Evolutionary conservation across 495 filamentous ascomycete genomes (phyloP), one percentile per base, ranked within the genome.

Genomic region (Clavariopsis aquatica): DNA sequence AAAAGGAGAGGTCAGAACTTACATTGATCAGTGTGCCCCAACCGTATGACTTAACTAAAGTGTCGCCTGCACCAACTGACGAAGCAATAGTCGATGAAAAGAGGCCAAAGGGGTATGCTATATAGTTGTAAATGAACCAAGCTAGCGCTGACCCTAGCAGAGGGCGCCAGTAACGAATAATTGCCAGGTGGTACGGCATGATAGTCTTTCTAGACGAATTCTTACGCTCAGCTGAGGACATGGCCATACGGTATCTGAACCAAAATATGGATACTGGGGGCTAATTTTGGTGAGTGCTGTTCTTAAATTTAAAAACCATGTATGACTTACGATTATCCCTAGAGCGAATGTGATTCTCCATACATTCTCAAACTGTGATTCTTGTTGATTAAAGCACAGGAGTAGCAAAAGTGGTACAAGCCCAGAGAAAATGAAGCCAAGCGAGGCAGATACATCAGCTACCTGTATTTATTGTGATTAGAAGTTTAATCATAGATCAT

Each of bases 81-180:
- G 59, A 68, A 54, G 77, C 72, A 19, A 79, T 77, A 0, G 76
- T 78, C 3, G 76, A 74, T 19, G 73, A 73, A 46, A 77, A 77
- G 12, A 77, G 69, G 0, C 74, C 73, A 45, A 78, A 77, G 0
- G 77, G 77, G 57, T 75, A 76, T 0, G 75, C 69, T 26, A 79
- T 75, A 52, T 74, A 80, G 55, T 80, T 74, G 59, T 79, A 80
- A 58, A 76, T 73, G 62, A 80, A 80, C 77, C 77, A 79, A 0
- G 73, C 69, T 1, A 69, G 63, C 41, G 69, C 73, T 12, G 69
- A 70, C 15, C 75, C 77, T 0, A 79, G 60, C 60, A 78, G 46
- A 1, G 73, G 71, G 13, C 72, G 60, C 77, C 77, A 77, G 51
- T 79, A 79, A 22, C 74, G 74, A 45, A 72, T 75, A n/a, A 75